A percentile compares a stretch with the other conserved stretches of the same genome.
Evolutionary conservation across 345 rosid species (phyloP).

Genomic region (Moricandia moricandioides): DNA sequence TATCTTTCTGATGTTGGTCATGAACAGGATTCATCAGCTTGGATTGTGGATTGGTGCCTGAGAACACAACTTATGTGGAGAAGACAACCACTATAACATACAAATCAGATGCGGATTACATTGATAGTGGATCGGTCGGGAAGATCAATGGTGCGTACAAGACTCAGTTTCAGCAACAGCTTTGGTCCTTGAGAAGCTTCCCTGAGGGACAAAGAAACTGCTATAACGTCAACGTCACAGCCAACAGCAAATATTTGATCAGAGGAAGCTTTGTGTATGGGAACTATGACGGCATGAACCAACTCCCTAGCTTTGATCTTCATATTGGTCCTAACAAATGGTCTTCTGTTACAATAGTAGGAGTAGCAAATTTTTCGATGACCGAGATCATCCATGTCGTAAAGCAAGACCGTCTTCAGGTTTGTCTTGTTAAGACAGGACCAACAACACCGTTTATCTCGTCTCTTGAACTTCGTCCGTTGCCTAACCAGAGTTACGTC

Average conservation of each 20-base stretch:
- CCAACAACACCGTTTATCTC: constrained; percentile 47
- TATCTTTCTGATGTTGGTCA: not conserved
- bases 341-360: constrained; percentile 22
- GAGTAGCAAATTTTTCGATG: not conserved
- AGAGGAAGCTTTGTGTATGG: not conserved
- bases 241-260: not conserved
- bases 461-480: constrained; percentile 44
- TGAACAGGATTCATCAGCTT: not conserved
- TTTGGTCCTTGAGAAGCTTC: not conserved
- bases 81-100: not conserved
- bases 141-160: not conserved
- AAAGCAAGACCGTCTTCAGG: constrained; percentile 20
- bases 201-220: not conserved
- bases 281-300: constrained; percentile 1
- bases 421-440: constrained; percentile 53
- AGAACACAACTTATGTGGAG: not conserved
- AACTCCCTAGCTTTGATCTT: constrained; percentile 39
- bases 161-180: not conserved
- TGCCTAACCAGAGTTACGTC: constrained; percentile 2
- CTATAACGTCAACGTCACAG: not conserved
- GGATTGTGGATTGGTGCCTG: not conserved
- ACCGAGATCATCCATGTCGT: constrained; percentile 41
- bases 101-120: not conserved
- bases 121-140: not conserved
- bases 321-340: constrained; percentile 46